Evolutionary conservation across 768 basidiomycete species (phyloP), one percentile per base, ranked within the genome.

Genomic region (Suillus ampliporus): DNA sequence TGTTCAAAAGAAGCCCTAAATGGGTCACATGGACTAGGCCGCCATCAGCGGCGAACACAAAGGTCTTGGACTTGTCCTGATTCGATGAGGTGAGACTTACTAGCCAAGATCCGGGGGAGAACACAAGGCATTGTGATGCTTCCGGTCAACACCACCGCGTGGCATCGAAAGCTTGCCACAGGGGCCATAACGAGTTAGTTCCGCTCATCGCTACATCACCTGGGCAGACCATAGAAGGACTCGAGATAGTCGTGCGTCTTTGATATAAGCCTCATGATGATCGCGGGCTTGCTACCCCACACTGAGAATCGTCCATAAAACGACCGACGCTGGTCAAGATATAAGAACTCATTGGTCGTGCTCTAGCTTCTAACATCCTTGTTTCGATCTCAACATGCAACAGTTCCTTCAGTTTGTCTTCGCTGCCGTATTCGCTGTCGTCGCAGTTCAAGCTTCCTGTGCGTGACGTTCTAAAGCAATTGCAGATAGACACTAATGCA

Each of bases 361-460:
- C 26, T 51, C 50, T 35, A 37, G 11, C 37, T 19, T 19, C 10
- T 10, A 26, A 40, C 54, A 26, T 40, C 26, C 19, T 40, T 40
- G 3, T 35, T 41, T 35, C 5, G 17, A 54, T 14, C 52, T 35
- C 5, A 17, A 19, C 17, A 26, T 40, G 37, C 54, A n/a, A n/a
- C n/a, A 56, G 6, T 40, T 56, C 17, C 23, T 40, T 56, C 37
- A 17, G 2, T 40, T 38, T 38, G 37, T 21, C 37, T 38, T 56
- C 17, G 10, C 10, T 26, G 26, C 26, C 7, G 38, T 10, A 10
- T 26, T 56, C 7, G 54, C 38, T 40, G 13, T 23, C 11, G 54
- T 40, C 11, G 54, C 38, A 56, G 23, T 26, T 19, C 17, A 56
- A 56, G 11, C 17, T 56, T 40, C 23, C 23, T 56, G 54, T 56